Conservation (phyloP, 306 rosid genomes). For the Erythrophleum fordii region DNA sequence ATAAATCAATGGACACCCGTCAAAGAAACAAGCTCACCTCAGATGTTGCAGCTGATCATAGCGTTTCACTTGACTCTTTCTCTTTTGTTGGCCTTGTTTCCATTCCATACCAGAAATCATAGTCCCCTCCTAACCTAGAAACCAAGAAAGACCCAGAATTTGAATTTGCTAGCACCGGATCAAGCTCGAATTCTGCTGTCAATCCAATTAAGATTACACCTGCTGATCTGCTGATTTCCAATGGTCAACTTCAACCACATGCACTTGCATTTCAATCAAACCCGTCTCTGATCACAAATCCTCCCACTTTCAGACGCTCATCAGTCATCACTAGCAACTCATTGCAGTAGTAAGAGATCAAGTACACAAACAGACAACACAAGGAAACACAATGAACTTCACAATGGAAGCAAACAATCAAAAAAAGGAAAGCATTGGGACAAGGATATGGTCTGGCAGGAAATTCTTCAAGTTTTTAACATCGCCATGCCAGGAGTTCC, state of each 20-base stretch:
- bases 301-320: constrained; percentile 33
- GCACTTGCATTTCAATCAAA: constrained; percentile 44
- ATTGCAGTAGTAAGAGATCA: constrained; percentile 42
- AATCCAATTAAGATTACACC: constrained; percentile 49
- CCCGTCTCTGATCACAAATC: constrained; percentile 28
- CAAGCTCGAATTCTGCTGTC: constrained; percentile 44
- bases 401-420: constrained; percentile 35
- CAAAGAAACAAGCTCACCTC: constrained; percentile 6
- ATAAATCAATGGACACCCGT: constrained; percentile 53
- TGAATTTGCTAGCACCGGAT: constrained; percentile 47
- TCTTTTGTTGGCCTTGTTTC: constrained; percentile 50
- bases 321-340: constrained; percentile 41
- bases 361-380: constrained; percentile 33
- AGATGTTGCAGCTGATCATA: not conserved
- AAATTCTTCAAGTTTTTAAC: constrained; percentile 50
- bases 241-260: constrained; percentile 54
- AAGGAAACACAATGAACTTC: constrained; percentile 35
- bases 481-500: constrained; percentile 62
- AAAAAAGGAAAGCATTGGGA: constrained; percentile 33
- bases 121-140: constrained; percentile 41
- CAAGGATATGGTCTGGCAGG: constrained; percentile 45
- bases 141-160: constrained; percentile 51
- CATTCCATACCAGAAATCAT: constrained; percentile 50
- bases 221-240: constrained; percentile 57
- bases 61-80: constrained; percentile 40